Conservation (phyloP, 805 yeast genomes). For the Yamadazyma akitaensis region DNA sequence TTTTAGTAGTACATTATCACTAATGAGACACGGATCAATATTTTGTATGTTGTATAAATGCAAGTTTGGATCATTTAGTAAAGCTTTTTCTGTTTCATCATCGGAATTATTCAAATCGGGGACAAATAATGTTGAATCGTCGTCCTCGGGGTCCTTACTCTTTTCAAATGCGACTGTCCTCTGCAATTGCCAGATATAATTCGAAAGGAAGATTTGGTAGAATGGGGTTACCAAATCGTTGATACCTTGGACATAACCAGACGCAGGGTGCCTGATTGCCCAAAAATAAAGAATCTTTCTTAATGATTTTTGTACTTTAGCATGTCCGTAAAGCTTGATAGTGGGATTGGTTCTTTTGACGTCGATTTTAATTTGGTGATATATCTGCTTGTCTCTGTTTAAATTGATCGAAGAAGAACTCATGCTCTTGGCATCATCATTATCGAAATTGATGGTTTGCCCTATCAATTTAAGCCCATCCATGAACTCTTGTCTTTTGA, state of each 20-base stretch:
- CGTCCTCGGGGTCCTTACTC: slow-evolving; percentile 17
- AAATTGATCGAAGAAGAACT: slow-evolving; percentile 16
- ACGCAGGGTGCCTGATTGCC: slow-evolving; percentile 97
- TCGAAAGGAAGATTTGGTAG: slow-evolving; percentile 76
- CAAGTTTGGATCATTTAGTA: slow-evolving; percentile 25
- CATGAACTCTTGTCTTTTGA: slow-evolving; percentile 82
- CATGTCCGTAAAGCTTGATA: slow-evolving; percentile 64
- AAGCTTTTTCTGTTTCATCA: slow-evolving; percentile 20
- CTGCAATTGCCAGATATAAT: slow-evolving; percentile 52
- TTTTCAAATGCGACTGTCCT: slow-evolving; percentile 12
- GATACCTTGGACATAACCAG: slow-evolving; percentile 97
- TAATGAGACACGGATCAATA: slow-evolving; percentile 60
- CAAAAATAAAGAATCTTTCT: slow-evolving; percentile 83
- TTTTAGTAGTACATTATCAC: slow-evolving; percentile 56
- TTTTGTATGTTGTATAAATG: slow-evolving; percentile 41
- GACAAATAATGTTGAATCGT: slow-evolving; percentile 24
- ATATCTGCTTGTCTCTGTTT: slow-evolving; percentile 53
- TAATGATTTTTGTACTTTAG: slow-evolving; percentile 71
- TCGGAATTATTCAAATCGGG: slow-evolving; percentile 32
- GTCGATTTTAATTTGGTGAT: slow-evolving; percentile 95
- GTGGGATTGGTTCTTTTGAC: slow-evolving; percentile 92
- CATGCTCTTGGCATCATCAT: slow-evolving; percentile 15
- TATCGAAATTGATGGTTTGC: slow-evolving; percentile 43
- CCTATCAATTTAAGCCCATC: slow-evolving; percentile 63
- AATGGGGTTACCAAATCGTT: slow-evolving; percentile 93